Base-by-base conservation (phyloP, 2,329 filamentous ascomycete species). In the Plenodomus tracheiphilus region DNA sequence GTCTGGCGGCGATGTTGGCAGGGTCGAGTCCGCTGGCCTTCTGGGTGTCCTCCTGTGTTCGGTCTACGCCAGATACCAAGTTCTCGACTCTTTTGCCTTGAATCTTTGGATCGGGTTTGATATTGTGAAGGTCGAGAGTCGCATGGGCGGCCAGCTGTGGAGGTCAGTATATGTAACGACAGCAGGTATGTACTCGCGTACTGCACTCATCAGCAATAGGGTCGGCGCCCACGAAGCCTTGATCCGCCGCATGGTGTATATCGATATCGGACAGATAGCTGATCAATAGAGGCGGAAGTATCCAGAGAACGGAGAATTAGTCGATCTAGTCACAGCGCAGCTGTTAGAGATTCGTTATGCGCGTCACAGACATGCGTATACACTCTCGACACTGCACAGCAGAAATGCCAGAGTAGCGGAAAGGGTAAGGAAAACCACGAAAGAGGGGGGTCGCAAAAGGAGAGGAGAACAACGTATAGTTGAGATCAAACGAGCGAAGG, bases 311-410 rank as follows among this genome's bases (percentile, higher is more conserved):
- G 32, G 42, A 42, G 35, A 58, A 70, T 64, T 66, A 66, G 59
- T 68, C 61, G 68, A 56, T 59, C 65, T 49, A 59, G 63, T 42
- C 64, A 66, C 69, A 72, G 69, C 53, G 59, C 69, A 69, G 69
- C 69, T 72, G 67, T 51, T 55, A 51, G 36, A 51, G 47, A 53
- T 54, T 59, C 49, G 41, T 58, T 67, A 56, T 39, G 47, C 51
- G 46, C 48, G 59, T 59, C 53, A 52, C 65, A 66, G 64, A 68
- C 64, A 69, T 68, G 62, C 65, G 35, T 18, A 66, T 58, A 62
- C 59, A 61, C 61, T 52, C 51, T 64, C 60, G 65, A 60, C 55
- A 61, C 67, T 70, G 69, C 69, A 57, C 67, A 70, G 68, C 67
- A 72, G 67, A 58, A 52, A 46, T 50, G 58, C 49, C 57, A 70